phyloP scores from a whole-genome alignment of 2,329 filamentous ascomycete species.

The Stagonosporopsis rhizophila region DNA sequence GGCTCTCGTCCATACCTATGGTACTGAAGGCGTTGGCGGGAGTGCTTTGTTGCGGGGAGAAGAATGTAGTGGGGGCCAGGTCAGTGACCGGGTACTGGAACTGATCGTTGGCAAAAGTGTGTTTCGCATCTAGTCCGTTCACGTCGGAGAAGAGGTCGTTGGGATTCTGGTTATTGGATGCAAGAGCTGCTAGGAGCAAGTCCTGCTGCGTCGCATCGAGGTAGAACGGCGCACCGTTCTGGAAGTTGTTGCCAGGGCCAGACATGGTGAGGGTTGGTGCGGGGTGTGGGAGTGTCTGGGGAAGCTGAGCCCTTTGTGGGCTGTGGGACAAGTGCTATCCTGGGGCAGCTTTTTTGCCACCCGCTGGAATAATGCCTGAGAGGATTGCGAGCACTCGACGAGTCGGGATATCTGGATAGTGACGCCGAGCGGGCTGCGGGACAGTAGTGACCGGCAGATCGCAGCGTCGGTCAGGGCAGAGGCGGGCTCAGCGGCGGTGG shows the following conservation, averaged over 20 bases:
- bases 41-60: slow-evolving; percentile 49
- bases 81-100: slow-evolving; percentile 44
- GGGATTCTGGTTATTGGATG: slow-evolving; percentile 52
- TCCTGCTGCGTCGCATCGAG: slow-evolving; percentile 57
- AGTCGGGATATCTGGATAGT: slow-evolving; percentile 12
- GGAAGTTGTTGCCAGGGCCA: slow-evolving; percentile 48
- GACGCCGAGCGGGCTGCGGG: slow-evolving; percentile 20
- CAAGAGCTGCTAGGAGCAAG: slow-evolving; percentile 56
- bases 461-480: slow-evolving; percentile 21
- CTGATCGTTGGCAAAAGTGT: slow-evolving; percentile 30
- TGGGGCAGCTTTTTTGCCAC: slow-evolving; percentile 15
- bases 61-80: slow-evolving; percentile 44
- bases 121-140: slow-evolving; percentile 19
- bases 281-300: slow-evolving; percentile 20
- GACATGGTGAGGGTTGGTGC: slow-evolving; percentile 42
- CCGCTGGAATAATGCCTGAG: slow-evolving; percentile 4
- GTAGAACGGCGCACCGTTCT: slow-evolving; percentile 52
- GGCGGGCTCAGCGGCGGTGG: slow-evolving; percentile 5
- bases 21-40: slow-evolving; percentile 56
- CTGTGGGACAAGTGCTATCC: slow-evolving; percentile 2
- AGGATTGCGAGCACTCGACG: slow-evolving; percentile 9
- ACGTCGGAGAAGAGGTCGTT: slow-evolving; percentile 37
- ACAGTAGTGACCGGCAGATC: slow-evolving; percentile 8
- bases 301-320: background rate
- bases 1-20: slow-evolving; percentile 69